phyloP scores from a whole-genome alignment of 1,284 basidiomycete species.

The Rhodotorula sp. region DNA sequence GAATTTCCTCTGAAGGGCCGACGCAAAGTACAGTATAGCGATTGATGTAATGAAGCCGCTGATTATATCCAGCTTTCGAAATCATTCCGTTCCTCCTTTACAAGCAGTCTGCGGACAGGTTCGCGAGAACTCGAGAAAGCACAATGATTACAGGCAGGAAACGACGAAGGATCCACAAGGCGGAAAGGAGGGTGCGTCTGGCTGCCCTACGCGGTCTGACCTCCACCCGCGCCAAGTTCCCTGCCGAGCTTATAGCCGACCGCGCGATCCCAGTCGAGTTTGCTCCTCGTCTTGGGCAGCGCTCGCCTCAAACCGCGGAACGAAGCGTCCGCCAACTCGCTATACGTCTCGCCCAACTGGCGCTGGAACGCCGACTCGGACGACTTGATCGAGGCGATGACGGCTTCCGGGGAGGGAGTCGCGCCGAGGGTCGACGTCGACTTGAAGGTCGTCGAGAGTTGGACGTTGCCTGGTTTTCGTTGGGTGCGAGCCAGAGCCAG shows the following conservation, averaged over 20 bases:
- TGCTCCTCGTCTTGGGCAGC: constrained; percentile 68
- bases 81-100: too few species aligned
- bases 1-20: too few species aligned
- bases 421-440: constrained; percentile 65
- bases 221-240: constrained; percentile 56
- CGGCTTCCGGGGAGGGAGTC: constrained; percentile 60
- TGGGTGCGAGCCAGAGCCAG: constrained; percentile 38
- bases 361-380: constrained; percentile 70
- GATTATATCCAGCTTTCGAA: too few species aligned
- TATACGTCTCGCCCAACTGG: constrained; percentile 73
- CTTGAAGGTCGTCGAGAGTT: constrained; percentile 72
- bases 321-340: constrained; percentile 81
- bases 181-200: too few species aligned
- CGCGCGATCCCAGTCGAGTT: constrained; percentile 66
- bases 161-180: too few species aligned
- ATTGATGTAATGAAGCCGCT: too few species aligned
- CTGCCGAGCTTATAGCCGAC: constrained; percentile 77
- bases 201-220: not conserved
- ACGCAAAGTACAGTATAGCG: too few species aligned
- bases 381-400: constrained; percentile 73
- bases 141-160: not conserved
- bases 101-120: too few species aligned
- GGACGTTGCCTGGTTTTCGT: constrained; percentile 61
- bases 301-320: constrained; percentile 85
- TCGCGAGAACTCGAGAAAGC: not conserved